Conservation (phyloP, 345 rosid genomes). For the Murraya koenigii region DNA sequence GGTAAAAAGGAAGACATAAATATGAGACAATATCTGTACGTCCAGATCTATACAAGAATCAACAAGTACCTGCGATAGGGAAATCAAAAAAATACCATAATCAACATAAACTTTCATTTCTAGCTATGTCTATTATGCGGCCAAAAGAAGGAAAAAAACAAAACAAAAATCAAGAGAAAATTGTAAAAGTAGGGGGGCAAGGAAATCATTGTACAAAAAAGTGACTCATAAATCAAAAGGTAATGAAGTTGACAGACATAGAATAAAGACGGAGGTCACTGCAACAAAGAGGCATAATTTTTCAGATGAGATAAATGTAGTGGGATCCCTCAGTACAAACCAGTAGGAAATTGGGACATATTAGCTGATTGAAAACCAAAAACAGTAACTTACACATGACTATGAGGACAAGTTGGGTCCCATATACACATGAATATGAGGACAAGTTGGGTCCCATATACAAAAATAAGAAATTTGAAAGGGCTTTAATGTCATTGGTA, state of each 20-base stretch:
- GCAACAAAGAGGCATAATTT: not conserved
- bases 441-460: not conserved
- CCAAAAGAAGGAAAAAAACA: not conserved
- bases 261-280: not conserved
- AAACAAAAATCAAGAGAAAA: not conserved
- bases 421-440: not conserved
- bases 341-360: not conserved
- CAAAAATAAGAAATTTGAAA: not conserved
- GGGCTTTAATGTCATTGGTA: not conserved
- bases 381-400: not conserved
- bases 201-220: not conserved
- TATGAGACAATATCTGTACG: not conserved
- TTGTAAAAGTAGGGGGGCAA: not conserved
- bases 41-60: not conserved
- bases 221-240: not conserved
- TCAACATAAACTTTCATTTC: not conserved
- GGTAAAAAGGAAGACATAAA: not conserved
- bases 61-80: not conserved
- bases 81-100: not conserved
- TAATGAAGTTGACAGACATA: not conserved
- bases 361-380: not conserved
- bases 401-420: not conserved
- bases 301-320: not conserved
- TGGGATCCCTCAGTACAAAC: not conserved
- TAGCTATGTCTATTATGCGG: not conserved